Base-by-base conservation (phyloP, 2,329 filamentous ascomycete genomes). In the Paraphoma sp. region DNA sequence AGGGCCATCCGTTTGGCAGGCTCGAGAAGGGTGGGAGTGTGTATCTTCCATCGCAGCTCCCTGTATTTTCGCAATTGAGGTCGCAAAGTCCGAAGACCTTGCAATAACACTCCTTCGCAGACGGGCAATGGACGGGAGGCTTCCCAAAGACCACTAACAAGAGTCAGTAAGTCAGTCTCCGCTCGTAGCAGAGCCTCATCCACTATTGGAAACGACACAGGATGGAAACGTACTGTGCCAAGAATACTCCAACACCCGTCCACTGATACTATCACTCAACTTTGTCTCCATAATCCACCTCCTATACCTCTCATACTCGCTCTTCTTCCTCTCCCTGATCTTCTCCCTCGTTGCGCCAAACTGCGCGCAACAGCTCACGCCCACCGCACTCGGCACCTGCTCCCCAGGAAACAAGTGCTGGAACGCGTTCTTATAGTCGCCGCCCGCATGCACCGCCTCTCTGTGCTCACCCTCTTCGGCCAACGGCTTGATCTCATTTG, bases 41-140 rank as follows among this genome's bases (percentile, higher is more conserved):
- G 68, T 89, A 90, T 54, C 86, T 82, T 2, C 81, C 81, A 4
- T 81, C 75, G 66, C 88, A 90, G 28, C 78, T 79, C 18, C 79
- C 76, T 16, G 77, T 68, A 1, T 77, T 71, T 11, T 65, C 62
- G 45, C 78, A 80, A 0, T 75, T 63, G 14, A 85, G 62, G 52
- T 81, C 63, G 71, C 88, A 91, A 28, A 88, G 64, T 0, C 87
- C 87, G 64, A 87, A 91, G 14, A 86, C 81, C 41, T 87, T 84
- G 75, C 88, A 90, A 71, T 90, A 90, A 69, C 88, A 90, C 8
- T 85, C 82, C 45, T 79, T 74, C 1, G 86, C 86, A 16, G 79
- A 77, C 0, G 88, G 88, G 62, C 88, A 91, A 63, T 88, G 81
- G 1, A 88, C 80, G 0, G 74, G 59, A 6, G 67, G 63, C 29